These are phyloP conservation scores for Amphibolis antarctica DNA, from an alignment of 106 monocot species.

Conservation along the genomic window DNA sequence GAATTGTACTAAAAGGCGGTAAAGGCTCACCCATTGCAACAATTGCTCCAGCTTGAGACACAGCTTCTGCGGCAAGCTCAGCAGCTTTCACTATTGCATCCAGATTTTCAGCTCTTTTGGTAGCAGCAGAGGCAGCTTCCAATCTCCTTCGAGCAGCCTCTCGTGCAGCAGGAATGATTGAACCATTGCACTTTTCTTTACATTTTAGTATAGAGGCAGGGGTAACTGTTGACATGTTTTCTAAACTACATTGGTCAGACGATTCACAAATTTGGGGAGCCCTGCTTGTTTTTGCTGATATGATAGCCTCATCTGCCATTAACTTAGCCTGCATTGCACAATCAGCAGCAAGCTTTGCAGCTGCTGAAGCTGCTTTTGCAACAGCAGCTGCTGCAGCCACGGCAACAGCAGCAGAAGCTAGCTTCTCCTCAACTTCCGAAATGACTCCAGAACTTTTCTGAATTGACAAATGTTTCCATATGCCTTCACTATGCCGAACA, in stretches of 20 bases:
- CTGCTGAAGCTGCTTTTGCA: slow-evolving; percentile 87
- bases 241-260: slow-evolving; percentile 15
- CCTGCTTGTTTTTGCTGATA: slow-evolving; percentile 11
- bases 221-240: slow-evolving; percentile 19
- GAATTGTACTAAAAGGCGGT: slow-evolving; percentile 50
- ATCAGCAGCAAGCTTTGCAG: slow-evolving; percentile 81
- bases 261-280: slow-evolving; percentile 10
- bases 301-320: slow-evolving; percentile 78
- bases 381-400: slow-evolving; percentile 71
- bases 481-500: slow-evolving; percentile 46
- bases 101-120: slow-evolving; percentile 80
- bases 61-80: slow-evolving; percentile 88
- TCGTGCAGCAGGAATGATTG: slow-evolving; percentile 49
- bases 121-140: slow-evolving; percentile 73
- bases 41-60: slow-evolving; percentile 66
- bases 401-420: slow-evolving; percentile 84
- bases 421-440: slow-evolving; percentile 54
- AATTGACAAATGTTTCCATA: slow-evolving; percentile 59
- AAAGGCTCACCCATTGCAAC: slow-evolving; percentile 87
- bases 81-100: slow-evolving; percentile 94
- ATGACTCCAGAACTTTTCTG: slow-evolving; percentile 35
- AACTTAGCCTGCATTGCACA: slow-evolving; percentile 82
- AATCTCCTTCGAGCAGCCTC: slow-evolving; percentile 58
- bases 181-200: slow-evolving; percentile 37
- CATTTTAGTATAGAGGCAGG: slow-evolving; percentile 41